Base-by-base conservation (phyloP, 2,329 filamentous ascomycete species). In the Claviceps sp. region DNA sequence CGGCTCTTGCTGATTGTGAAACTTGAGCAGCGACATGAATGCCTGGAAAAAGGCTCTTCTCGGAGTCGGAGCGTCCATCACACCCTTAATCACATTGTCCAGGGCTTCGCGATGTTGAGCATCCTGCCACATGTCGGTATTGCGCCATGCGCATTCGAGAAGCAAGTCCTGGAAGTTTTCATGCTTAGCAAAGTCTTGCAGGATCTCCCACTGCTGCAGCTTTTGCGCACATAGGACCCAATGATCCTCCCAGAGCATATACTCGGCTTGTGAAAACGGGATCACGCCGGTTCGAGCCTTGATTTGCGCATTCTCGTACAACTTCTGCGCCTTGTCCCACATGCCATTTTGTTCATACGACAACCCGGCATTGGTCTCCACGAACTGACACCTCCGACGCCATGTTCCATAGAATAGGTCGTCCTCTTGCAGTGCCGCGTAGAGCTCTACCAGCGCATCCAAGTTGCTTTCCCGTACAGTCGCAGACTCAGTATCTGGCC, bases 231-330 rank as follows among this genome's bases (percentile, higher is more conserved):
- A 98, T 48, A 96, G 78, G 43, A 98, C 84, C 93, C 93, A 99
- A 61, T 98, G 94, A 64, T 99, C 93, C 69, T 99, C 93, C 93
- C 93, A 99, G 1, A 99, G 78, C 80, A 95, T 96, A 69, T 99
- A 99, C 68, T 99, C 93, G 37, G 85, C 89, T 61, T 94, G 87
- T 1, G 91, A 95, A 67, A 96, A 97, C 0, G 93, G 91, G 55
- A 97, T 82, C n/a, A 91, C 88, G 50, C 90, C 93, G 0, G 91
- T 97, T 47, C 94, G 82, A 45, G 94, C 93, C 67, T 97, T 98
- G 66, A 98, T 89, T 68, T 98, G 94, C 0, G 94, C 93, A 52
- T 85, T 85, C 68, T 99, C 93, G 66, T 97, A 98, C 72, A 96
- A 85, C 62, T 87, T 87, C 70, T 98, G 94, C 1, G 94, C 90